Evolutionary conservation across 768 basidiomycete species (phyloP), one percentile per base, ranked within the genome.

Genomic region (Scleroderma bovista): DNA sequence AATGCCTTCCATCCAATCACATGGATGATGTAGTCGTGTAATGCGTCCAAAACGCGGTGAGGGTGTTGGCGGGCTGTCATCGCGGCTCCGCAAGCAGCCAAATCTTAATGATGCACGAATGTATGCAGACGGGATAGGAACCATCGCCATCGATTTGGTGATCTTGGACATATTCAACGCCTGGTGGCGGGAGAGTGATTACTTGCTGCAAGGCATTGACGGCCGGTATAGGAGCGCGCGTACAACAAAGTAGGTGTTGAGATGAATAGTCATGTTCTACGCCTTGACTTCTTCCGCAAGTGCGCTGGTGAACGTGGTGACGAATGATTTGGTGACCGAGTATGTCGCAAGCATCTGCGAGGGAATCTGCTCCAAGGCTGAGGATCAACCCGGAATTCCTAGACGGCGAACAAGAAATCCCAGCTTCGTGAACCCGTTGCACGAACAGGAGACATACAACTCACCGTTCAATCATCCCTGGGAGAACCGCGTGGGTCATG

Each of bases 171-270:
- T 85, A 61, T 92, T 89, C 15, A 94, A 93, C 9, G 88, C 86
- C 92, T 94, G 57, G 32, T 11, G 44, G 8, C 6, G 29, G 13
- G 0, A 20, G 5, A n/a, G n/a, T 2, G 24, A 37, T 51, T 45
- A 37, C 6, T n/a, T 37, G n/a, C n/a, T n/a, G n/a, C n/a, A n/a
- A n/a, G n/a, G n/a, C n/a, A n/a, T n/a, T n/a, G n/a, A n/a, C n/a
- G n/a, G n/a, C n/a, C n/a, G n/a, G n/a, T n/a, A n/a, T n/a, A n/a
- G n/a, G n/a, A n/a, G n/a, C n/a, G 16, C 34, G 49, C 85, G 44
- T 67, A 93, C 94, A 43, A 99, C 93, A 64, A 95, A 98, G 72
- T n/a, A n/a, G n/a, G n/a, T n/a, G n/a, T n/a, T n/a, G n/a, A n/a
- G n/a, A n/a, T n/a, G n/a, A n/a, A n/a, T n/a, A n/a, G n/a, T n/a